These are phyloP conservation scores for Ogataea corticis DNA, from an alignment of 805 yeast genomes.

Conservation along the genomic window DNA sequence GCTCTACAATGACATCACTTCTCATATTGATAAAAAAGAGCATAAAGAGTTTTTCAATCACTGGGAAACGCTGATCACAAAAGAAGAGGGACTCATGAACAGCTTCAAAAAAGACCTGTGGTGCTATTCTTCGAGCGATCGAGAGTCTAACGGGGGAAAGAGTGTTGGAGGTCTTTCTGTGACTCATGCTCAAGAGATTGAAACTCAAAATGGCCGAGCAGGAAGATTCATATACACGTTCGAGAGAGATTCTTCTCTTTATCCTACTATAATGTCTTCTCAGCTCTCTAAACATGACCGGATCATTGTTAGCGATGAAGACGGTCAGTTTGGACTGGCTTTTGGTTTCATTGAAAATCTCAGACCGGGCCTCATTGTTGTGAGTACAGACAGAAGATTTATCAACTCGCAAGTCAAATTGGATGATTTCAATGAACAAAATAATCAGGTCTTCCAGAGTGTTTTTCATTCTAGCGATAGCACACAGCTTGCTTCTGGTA, in stretches of 20 bases:
- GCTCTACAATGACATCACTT: constrained; percentile 49
- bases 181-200: constrained; percentile 29
- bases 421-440: constrained; percentile 41
- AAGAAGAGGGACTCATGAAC: constrained; percentile 65
- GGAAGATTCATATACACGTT: constrained; percentile 49
- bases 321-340: constrained; percentile 73
- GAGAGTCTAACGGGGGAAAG: constrained; percentile 63
- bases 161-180: constrained; percentile 55
- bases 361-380: constrained; percentile 41
- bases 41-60: constrained; percentile 61
- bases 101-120: constrained; percentile 64
- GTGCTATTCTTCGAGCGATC: constrained; percentile 55
- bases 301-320: constrained; percentile 75
- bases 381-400: constrained; percentile 58
- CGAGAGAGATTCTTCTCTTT: constrained; percentile 32
- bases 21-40: constrained; percentile 42
- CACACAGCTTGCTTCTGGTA: constrained; percentile 8
- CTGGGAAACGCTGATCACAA: constrained; percentile 73
- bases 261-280: constrained; percentile 34
- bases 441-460: constrained; percentile 54
- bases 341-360: constrained; percentile 56
- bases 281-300: constrained; percentile 62
- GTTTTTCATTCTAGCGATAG: constrained; percentile 36
- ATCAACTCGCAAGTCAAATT: constrained; percentile 38
- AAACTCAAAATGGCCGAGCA: constrained; percentile 12